Percentiles rank a stretch among this genome's conserved stretches.
Conservation (phyloP, 2,329 filamentous ascomycete species). For the Diaporthe sp. region DNA sequence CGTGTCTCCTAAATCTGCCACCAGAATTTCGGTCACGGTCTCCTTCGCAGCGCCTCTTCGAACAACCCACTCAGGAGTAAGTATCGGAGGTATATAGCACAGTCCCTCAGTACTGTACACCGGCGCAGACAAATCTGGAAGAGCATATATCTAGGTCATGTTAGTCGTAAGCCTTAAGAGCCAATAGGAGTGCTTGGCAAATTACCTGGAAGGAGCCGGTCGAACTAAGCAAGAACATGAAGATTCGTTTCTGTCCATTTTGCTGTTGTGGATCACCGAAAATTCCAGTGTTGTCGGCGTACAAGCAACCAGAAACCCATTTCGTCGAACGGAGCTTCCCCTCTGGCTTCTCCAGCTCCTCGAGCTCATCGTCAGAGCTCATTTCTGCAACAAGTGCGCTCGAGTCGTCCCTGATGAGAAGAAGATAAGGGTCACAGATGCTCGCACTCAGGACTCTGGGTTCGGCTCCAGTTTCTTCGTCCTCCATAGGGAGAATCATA, state of each 20-base stretch:
- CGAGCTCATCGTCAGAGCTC: slow-evolving; percentile 85
- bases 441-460: slow-evolving; percentile 84
- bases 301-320: slow-evolving; percentile 89
- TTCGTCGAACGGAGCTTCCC: slow-evolving; percentile 70
- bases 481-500: slow-evolving; percentile 93
- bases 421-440: slow-evolving; percentile 87
- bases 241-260: slow-evolving; percentile 63
- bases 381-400: slow-evolving; percentile 85
- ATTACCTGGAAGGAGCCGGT: slow-evolving; percentile 82
- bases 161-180: slow-evolving; percentile 33
- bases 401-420: slow-evolving; percentile 86
- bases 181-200: slow-evolving; percentile 51
- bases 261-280: slow-evolving; percentile 61
- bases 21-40: slow-evolving; percentile 81
- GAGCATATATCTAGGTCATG: slow-evolving; percentile 75
- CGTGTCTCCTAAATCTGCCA: slow-evolving; percentile 86
- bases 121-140: slow-evolving; percentile 79
- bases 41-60: slow-evolving; percentile 81
- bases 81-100: slow-evolving; percentile 80
- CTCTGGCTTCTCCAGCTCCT: slow-evolving; percentile 80
- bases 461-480: slow-evolving; percentile 88
- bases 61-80: slow-evolving; percentile 79
- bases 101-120: slow-evolving; percentile 83
- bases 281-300: slow-evolving; percentile 73
- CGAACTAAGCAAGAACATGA: slow-evolving; percentile 83